Conservation (phyloP, 768 basidiomycete genomes). For the Termitomyces sp. region DNA sequence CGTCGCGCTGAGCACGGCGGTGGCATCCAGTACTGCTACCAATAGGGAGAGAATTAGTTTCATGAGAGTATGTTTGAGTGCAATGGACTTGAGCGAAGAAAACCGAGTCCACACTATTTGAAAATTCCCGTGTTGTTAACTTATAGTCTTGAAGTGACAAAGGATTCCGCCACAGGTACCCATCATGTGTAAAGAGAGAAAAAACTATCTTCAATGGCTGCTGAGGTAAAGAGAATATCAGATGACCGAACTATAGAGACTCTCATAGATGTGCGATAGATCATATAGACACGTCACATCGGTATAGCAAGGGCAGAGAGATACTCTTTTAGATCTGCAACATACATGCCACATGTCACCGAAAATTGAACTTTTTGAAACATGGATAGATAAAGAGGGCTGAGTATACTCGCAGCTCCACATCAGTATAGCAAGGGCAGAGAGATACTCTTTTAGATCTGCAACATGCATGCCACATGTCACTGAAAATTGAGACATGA, state of each 20-base stretch:
- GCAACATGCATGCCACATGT: neutral
- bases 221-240: neutral
- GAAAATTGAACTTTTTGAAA: neutral
- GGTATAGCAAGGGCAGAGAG: neutral
- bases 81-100: neutral
- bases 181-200: neutral
- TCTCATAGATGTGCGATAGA: neutral
- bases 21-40: slow-evolving; percentile 7
- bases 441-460: slow-evolving; percentile 1
- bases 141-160: neutral
- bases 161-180: neutral
- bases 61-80: neutral
- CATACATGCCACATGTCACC: neutral
- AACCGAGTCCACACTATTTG: neutral
- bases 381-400: neutral
- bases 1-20: slow-evolving; percentile 30
- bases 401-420: neutral
- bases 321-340: slow-evolving; percentile 1
- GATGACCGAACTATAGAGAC: neutral
- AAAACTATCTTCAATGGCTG: too few relatives aligned
- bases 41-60: neutral
- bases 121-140: neutral
- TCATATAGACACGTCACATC: neutral
- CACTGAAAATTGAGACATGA: neutral
- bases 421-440: neutral